Percentiles rank a stretch among this genome's conserved stretches.
phyloP scores from a whole-genome alignment of 805 yeast species.

The Zygosaccharomyces bailii region DNA sequence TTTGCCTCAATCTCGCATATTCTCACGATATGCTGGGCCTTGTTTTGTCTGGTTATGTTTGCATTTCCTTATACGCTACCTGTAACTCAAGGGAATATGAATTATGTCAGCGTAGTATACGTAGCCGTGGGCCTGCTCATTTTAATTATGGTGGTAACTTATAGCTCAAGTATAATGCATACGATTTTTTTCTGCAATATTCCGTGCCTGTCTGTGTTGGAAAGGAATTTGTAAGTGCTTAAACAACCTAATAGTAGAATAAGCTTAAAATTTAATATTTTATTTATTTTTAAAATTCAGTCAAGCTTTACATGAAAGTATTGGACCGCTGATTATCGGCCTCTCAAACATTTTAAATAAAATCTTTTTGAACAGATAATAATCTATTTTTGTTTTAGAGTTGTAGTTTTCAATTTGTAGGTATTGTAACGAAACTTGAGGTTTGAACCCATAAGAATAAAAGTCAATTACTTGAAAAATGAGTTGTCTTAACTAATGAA shows the following conservation, averaged over 20 bases:
- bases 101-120: slow-evolving; percentile 49
- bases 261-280: neutral
- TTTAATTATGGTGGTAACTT: slow-evolving; percentile 1
- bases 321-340: neutral
- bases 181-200: neutral
- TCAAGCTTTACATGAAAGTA: neutral
- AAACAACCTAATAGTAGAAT: neutral
- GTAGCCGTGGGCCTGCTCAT: slow-evolving; percentile 23
- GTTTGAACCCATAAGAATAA: too few species aligned
- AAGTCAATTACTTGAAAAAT: too few species aligned
- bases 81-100: slow-evolving; percentile 50
- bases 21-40: slow-evolving; percentile 46
- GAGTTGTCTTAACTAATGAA: too few species aligned
- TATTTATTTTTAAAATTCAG: too few species aligned
- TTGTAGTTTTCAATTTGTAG: too few species aligned
- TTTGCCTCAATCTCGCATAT: slow-evolving; percentile 30
- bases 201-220: neutral
- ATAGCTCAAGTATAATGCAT: neutral
- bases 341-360: neutral
- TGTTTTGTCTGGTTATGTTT: slow-evolving; percentile 48
- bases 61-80: slow-evolving; percentile 55
- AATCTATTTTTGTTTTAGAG: too few species aligned
- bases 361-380: neutral
- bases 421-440: too few species aligned
- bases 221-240: neutral